phyloP scores from a whole-genome alignment of 176 grass and related monocot species.

The Chrysopogon serrulatus region DNA sequence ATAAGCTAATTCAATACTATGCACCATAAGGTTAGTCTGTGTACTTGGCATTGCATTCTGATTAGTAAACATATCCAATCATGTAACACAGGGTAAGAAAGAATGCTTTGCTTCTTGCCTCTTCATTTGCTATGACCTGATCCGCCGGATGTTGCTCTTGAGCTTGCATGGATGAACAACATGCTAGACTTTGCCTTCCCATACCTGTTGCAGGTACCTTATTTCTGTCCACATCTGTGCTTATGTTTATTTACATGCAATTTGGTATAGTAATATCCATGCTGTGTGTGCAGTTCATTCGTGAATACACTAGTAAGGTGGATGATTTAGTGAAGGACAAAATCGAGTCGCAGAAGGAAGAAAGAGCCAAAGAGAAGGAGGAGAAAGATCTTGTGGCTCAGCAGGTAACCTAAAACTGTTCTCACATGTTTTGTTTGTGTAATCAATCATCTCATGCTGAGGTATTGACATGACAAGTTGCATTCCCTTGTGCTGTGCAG shows the following conservation, averaged over 20 bases:
- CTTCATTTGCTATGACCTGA: conserved; percentile 93
- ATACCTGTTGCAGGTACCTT: conserved; percentile 83
- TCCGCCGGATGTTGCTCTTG: conserved; percentile 91
- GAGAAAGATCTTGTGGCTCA: conserved; percentile 74
- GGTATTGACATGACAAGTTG: not conserved
- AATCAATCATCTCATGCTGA: not conserved
- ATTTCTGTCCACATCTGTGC: not conserved
- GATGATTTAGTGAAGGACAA: conserved; percentile 83
- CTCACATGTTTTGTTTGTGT: not conserved
- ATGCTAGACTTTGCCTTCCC: conserved; percentile 97
- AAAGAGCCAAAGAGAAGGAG: conserved; percentile 68
- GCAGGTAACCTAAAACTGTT: conserved; percentile 41
- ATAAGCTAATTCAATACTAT: not conserved
- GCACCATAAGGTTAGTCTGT: not conserved
- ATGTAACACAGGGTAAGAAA: conserved; percentile 85
- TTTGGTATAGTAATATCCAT: not conserved
- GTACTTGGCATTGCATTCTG: conserved; percentile 1
- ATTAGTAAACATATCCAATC: conserved; percentile 3
- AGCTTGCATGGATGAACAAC: conserved; percentile 97
- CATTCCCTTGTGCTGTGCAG: conserved; percentile 38
- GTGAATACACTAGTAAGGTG: conserved; percentile 86
- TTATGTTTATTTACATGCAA: not conserved
- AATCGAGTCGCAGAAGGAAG: conserved; percentile 75
- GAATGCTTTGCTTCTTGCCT: conserved; percentile 95
- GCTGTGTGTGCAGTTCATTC: conserved; percentile 54